A percentile compares a stretch with the other conserved stretches of the same genome.
Evolutionary conservation across 1,284 basidiomycete genomes (phyloP).

Genomic region (Fomitopsis pinicola): DNA sequence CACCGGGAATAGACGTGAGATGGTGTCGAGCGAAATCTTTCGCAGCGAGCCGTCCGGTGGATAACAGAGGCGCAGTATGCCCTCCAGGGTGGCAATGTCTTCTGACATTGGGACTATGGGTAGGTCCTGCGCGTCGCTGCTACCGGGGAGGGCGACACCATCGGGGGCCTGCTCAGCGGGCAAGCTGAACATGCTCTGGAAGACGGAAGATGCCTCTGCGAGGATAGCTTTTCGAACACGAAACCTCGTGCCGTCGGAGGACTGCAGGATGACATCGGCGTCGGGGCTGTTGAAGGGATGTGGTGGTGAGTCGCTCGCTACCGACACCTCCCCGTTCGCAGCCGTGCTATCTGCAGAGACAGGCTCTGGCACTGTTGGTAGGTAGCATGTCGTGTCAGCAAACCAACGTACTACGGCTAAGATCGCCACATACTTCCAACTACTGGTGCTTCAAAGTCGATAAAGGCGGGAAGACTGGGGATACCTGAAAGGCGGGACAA

Average conservation of each 20-base stretch:
- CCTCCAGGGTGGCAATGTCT: constrained; percentile 1
- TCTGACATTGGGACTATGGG: constrained; percentile 2
- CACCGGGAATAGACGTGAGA: constrained; percentile 2
- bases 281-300: neutral
- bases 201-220: constrained; percentile 43
- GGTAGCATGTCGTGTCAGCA: no score
- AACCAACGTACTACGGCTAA: no score
- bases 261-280: constrained; percentile 40
- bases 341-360: no score
- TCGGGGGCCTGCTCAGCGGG: neutral
- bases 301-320: neutral
- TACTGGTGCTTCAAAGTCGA: no score
- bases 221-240: constrained; percentile 38
- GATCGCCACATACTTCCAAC: no score
- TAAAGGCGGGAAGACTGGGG: no score
- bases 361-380: no score
- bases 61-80: constrained; percentile 11
- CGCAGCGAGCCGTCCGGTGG: constrained; percentile 7
- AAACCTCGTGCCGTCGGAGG: constrained; percentile 43
- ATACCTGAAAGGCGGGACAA: no score
- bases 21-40: neutral
- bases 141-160: no score
- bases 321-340: no score
- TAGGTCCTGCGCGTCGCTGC: neutral
- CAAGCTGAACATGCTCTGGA: constrained; percentile 14